Percentiles rank a stretch among this genome's conserved stretches.
These are phyloP conservation scores for Azolla pinnata DNA, from an alignment of 75 land plant species.

Conservation along the genomic window DNA sequence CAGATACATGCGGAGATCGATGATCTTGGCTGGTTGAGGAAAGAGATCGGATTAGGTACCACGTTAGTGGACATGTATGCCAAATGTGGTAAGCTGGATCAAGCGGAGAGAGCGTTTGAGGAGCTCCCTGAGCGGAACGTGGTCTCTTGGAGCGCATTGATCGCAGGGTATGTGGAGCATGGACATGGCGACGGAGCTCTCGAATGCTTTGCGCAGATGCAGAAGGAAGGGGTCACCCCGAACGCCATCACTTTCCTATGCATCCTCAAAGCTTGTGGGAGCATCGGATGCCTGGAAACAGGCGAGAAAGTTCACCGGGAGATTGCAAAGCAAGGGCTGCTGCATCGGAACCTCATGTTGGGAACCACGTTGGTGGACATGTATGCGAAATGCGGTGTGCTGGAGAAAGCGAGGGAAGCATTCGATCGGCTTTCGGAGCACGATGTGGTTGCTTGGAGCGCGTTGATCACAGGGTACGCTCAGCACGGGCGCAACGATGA, in stretches of 20 bases:
- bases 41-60: slow-evolving; percentile 4
- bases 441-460: slow-evolving; percentile 23
- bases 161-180: slow-evolving; percentile 12
- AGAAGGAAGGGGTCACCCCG: slow-evolving; percentile 3
- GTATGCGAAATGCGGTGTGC: slow-evolving; percentile 14
- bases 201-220: slow-evolving; percentile 12
- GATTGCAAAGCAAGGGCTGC: slow-evolving; percentile 7
- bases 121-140: slow-evolving; percentile 2
- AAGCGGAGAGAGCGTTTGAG: slow-evolving; percentile 4
- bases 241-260: slow-evolving; percentile 10
- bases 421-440: slow-evolving; percentile 20
- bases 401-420: slow-evolving; percentile 17
- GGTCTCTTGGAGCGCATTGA: slow-evolving; percentile 17
- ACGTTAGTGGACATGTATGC: slow-evolving; percentile 17
- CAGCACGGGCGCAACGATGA: slow-evolving; percentile 16
- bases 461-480: slow-evolving; percentile 23
- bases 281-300: slow-evolving; percentile 11
- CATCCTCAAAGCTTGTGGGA: slow-evolving; percentile 15
- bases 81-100: slow-evolving; percentile 8
- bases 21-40: slow-evolving; percentile 2
- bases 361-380: slow-evolving; percentile 22
- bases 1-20: slow-evolving; percentile 14
- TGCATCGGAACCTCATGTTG: slow-evolving; percentile 1
- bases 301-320: slow-evolving; percentile 8
- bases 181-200: slow-evolving; percentile 4